Evolutionary conservation across 306 rosid genomes (phyloP), one percentile per base, ranked within the genome.

Genomic region (Glycine soja): DNA sequence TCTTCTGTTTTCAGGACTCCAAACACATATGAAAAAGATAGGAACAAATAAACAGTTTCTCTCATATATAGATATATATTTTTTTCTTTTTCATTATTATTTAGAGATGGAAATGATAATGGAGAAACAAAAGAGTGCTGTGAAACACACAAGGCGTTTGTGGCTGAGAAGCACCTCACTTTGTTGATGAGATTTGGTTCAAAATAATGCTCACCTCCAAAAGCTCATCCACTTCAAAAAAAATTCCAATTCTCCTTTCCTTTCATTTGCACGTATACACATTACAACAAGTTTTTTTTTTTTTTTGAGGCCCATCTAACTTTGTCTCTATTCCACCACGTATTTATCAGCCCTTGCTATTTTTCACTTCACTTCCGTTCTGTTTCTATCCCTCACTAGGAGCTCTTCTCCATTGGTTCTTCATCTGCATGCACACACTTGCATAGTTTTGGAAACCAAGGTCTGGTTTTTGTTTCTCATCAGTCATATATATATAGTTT

Each of bases 151-250:
- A 88, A 45, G 80, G 84, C 8, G 59, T 88, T 63, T 90, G 94
- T 90, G 94, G 92, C 87, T 84, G 90, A 87, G 80, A 78, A 51
- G 6, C 71, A 74, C 69, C 77, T 78, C 74, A 62, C 80, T 81
- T 76, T 63, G 79, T 85, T 85, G 89, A 90, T 90, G 82, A 73
- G 94, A 88, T 90, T 85, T 87, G 84, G 89, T 30, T 84, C 87
- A 86, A 86, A 84, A 83, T 85, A 90, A 78, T 90, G 2, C 92
- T 83, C 88, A 88, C 94, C 94, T 90, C 90, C 88, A 83, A 90
- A 85, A 81, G 89, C 92, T 90, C 91, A 91, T 91, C 93, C 97
- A 90, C 90, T 88, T 80, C 47, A 45, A 45, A 75, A 24, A 2
- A 24, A 24, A 73, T 18, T 10, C 75, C 47, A 42, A 73, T 43